Percentiles rank a stretch among this genome's conserved stretches.
These are phyloP conservation scores for Pseudoneurospora amorphoporcata DNA, from an alignment of 495 filamentous ascomycete genomes.

Conservation along the genomic window DNA sequence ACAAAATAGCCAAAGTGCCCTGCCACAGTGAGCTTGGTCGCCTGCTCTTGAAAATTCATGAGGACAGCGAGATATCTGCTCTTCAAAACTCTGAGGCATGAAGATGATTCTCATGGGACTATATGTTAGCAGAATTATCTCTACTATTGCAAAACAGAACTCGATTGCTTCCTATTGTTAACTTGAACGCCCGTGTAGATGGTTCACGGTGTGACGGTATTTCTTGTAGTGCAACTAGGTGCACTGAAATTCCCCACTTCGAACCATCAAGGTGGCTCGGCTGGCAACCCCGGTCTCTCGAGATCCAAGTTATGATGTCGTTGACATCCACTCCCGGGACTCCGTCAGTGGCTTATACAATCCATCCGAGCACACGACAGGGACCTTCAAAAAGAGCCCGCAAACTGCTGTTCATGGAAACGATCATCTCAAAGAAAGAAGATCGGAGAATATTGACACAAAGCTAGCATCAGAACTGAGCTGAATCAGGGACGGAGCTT, in stretches of 20 bases:
- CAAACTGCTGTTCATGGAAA: neutral
- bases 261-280: neutral
- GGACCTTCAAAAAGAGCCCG: neutral
- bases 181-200: neutral
- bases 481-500: neutral
- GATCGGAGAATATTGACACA: neutral
- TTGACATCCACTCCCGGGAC: neutral
- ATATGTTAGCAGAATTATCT: neutral
- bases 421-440: neutral
- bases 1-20: neutral
- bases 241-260: neutral
- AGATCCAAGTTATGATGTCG: neutral
- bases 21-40: neutral
- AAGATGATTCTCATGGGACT: neutral
- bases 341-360: neutral
- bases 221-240: neutral
- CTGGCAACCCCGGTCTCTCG: neutral
- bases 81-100: neutral
- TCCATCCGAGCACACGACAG: neutral
- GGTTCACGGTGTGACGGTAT: neutral
- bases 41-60: neutral
- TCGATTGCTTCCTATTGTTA: neutral
- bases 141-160: neutral
- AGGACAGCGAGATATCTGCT: neutral
- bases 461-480: neutral